A percentile compares a stretch with the other conserved stretches of the same genome.
These are phyloP conservation scores for Tilletia caries DNA, from an alignment of 1,284 basidiomycete genomes.

Conservation along the genomic window DNA sequence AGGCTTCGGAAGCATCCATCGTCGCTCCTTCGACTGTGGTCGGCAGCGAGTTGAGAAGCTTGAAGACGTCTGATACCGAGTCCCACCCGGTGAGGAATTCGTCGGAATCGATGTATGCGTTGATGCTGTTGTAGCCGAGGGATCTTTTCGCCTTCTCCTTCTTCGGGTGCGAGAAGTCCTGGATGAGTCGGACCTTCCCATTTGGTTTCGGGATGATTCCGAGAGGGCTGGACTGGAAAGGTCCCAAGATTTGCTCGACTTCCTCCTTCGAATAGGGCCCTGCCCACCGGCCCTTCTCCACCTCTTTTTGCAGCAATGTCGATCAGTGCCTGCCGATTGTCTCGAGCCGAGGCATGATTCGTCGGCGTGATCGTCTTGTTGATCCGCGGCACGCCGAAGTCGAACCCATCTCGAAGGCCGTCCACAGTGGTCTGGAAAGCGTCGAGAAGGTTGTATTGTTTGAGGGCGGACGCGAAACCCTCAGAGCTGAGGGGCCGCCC, in stretches of 20 bases:
- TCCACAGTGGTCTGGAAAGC: background rate
- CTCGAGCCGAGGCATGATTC: background rate
- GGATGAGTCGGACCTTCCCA: background rate
- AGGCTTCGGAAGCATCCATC: background rate
- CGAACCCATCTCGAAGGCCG: background rate
- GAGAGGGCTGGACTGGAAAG: background rate
- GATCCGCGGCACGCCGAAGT: background rate
- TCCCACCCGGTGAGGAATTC: background rate
- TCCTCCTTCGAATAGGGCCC: background rate
- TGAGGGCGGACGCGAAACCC: background rate
- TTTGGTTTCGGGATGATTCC: background rate
- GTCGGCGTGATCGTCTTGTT: background rate
- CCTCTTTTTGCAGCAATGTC: background rate
- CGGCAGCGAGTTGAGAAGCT: background rate
- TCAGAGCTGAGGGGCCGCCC: background rate
- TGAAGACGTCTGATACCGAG: background rate
- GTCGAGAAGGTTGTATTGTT: background rate
- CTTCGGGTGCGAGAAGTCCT: constrained; percentile 2
- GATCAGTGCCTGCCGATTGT: background rate
- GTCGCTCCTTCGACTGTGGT: background rate
- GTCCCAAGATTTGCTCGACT: background rate
- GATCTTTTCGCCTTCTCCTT: too few relatives aligned
- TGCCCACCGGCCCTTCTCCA: background rate
- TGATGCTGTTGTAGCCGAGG: background rate
- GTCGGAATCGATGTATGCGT: background rate